Conservation (phyloP, 768 basidiomycete genomes). For the Boletus patriciae region DNA sequence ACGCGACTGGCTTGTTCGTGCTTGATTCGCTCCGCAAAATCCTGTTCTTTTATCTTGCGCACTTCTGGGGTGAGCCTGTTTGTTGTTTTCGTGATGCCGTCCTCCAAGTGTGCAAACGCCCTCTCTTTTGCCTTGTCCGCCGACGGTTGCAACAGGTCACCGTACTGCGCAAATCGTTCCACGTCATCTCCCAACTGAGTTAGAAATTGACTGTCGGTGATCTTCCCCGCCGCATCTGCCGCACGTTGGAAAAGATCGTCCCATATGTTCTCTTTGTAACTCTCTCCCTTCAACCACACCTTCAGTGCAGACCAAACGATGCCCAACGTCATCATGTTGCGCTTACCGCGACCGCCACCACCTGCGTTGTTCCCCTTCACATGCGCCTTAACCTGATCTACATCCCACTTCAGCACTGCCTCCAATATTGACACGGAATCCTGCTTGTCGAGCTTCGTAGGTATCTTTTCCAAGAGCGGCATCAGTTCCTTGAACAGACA, state of each 20-base stretch:
- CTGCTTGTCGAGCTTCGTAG: not conserved
- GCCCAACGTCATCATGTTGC: too few species aligned
- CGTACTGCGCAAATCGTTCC: not conserved
- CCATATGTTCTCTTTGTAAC: not conserved
- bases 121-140: not conserved
- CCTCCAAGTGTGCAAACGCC: not conserved
- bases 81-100: not conserved
- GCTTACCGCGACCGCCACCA: too few species aligned
- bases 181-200: not conserved
- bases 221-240: not conserved
- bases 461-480: not conserved
- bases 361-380: not conserved
- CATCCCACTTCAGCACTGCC: constrained; percentile 4
- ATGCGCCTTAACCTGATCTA: constrained; percentile 4
- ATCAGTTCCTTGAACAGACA: constrained; percentile 6
- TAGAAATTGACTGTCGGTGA: not conserved
- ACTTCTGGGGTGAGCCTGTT: constrained; percentile 13
- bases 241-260: not conserved
- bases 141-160: not conserved
- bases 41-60: constrained; percentile 9
- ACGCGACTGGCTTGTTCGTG: not conserved
- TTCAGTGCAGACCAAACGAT: not conserved
- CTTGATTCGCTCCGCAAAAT: not conserved
- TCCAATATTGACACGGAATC: not conserved
- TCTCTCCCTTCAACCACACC: not conserved